A percentile compares a stretch with the other conserved stretches of the same genome.
Evolutionary conservation across 2,329 filamentous ascomycete genomes (phyloP).

Genomic region (Diaporthe vaccinii): DNA sequence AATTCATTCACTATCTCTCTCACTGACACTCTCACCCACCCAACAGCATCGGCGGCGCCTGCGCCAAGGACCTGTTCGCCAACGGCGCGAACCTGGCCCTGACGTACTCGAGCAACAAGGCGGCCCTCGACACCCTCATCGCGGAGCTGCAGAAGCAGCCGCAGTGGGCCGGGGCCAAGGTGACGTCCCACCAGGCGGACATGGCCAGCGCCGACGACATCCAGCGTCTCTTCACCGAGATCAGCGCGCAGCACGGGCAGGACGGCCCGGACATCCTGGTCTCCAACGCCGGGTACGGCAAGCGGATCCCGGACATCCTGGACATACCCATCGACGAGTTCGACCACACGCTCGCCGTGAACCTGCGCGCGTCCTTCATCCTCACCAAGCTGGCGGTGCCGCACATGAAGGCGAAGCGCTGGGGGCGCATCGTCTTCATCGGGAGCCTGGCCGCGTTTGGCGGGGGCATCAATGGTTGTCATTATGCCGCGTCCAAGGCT

Average conservation of each 20-base stretch:
- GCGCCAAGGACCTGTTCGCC: constrained; percentile 66
- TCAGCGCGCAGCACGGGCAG: constrained; percentile 65
- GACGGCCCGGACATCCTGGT: constrained; percentile 72
- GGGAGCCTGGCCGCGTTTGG: constrained; percentile 74
- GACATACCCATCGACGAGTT: constrained; percentile 76
- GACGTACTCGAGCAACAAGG: constrained; percentile 68
- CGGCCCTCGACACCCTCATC: constrained; percentile 60
- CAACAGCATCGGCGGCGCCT: constrained; percentile 70
- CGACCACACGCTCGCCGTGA: constrained; percentile 73
- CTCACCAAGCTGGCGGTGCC: constrained; percentile 72
- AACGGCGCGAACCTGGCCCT: constrained; percentile 68
- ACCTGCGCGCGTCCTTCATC: constrained; percentile 73
- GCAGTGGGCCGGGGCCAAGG: constrained; percentile 50
- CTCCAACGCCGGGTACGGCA: constrained; percentile 76
- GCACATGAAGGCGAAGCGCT: constrained; percentile 70
- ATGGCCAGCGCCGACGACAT: constrained; percentile 68
- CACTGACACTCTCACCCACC: constrained; percentile 10
- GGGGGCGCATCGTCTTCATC: constrained; percentile 76
- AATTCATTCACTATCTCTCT: not conserved
- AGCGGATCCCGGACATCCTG: constrained; percentile 66
- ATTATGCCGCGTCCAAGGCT: constrained; percentile 72
- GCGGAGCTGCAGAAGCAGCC: constrained; percentile 54
- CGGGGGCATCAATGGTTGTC: constrained; percentile 74
- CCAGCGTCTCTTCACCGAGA: constrained; percentile 65
- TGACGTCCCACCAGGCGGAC: constrained; percentile 71